Evolutionary conservation across 2,329 filamentous ascomycete species (phyloP), one percentile per base, ranked within the genome.

Genomic region (Aspergillus fijiensis): DNA sequence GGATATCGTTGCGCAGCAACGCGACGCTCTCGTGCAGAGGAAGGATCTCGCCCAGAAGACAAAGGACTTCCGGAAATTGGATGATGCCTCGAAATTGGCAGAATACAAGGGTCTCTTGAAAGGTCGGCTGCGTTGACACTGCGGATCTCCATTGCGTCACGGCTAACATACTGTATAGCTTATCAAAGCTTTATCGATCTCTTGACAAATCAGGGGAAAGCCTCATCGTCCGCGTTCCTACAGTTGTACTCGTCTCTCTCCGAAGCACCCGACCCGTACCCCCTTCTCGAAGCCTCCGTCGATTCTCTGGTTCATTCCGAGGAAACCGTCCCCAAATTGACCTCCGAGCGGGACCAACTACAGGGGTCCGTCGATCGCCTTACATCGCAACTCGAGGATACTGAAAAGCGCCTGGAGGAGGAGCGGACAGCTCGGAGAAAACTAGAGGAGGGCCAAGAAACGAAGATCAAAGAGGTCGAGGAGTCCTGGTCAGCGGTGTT

Each of bases 1-100:
- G 11, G 95, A 98, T 70, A 92, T 99, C 63, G 92, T 98, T 55
- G 82, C 90, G 51, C 92, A 96, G 74, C 96, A 99, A 74, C 87
- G 93, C 69, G 95, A 98, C 76, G 91, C 94, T n/a, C 89, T 96
- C 4, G 89, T 97, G 0, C 94, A 99, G 75, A 86, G 95, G 56
- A 99, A 99, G 74, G 96, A 99, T 62, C 82, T 99, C 21, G 95
- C 96, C n/a, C 93, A 97, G 73, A 98, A 97, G 82, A 99, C 95
- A 0, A 99, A 99, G 72, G 94, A 98, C 70, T 99, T 98, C 69
- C 85, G 93, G 62, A 98, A 97, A 76, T 84, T 96, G 11, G 94
- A 98, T 69, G 92, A 99, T 81, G 81, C 89, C 11, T 86, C 85
- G 59, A 99, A 98, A 76, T 79, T 99, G 57, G 82, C 83, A 5